Conservation (phyloP, 768 basidiomycete genomes). For the Amanita pseudoporphyria region DNA sequence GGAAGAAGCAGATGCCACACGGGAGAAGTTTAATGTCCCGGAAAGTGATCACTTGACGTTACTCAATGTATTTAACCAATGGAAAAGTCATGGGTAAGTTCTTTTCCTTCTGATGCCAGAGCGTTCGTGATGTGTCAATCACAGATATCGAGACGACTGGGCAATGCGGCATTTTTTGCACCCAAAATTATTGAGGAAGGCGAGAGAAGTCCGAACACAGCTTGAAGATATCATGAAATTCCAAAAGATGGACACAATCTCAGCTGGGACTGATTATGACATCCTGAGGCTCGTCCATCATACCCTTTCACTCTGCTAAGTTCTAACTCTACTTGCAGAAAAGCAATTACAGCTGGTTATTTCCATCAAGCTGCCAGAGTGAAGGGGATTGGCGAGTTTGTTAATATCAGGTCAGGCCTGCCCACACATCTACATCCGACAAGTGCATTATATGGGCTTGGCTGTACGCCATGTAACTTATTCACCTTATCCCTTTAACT, state of each 20-base stretch:
- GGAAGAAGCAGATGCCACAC: constrained; percentile 95
- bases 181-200: constrained; percentile 91
- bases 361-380: constrained; percentile 99
- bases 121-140: not conserved
- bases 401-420: no score
- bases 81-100: constrained; percentile 92
- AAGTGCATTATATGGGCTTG: no score
- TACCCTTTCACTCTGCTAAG: not conserved
- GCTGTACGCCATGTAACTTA: not conserved
- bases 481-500: constrained; percentile 6
- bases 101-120: constrained; percentile 5
- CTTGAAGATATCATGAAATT: constrained; percentile 99
- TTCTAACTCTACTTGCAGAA: constrained; percentile 38
- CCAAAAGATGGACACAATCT: constrained; percentile 91
- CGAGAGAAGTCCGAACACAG: constrained; percentile 89
- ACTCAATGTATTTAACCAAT: constrained; percentile 94
- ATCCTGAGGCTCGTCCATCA: constrained; percentile 45
- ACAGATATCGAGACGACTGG: constrained; percentile 90
- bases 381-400: no score
- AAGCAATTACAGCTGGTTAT: constrained; percentile 95
- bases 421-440: no score
- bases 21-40: constrained; percentile 98
- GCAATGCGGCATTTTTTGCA: constrained; percentile 92
- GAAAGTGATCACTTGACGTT: constrained; percentile 97
- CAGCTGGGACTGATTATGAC: constrained; percentile 94